Evolutionary conservation across 805 yeast genomes (phyloP), one percentile per base, ranked within the genome.

Genomic region (Candida odintsovae): DNA sequence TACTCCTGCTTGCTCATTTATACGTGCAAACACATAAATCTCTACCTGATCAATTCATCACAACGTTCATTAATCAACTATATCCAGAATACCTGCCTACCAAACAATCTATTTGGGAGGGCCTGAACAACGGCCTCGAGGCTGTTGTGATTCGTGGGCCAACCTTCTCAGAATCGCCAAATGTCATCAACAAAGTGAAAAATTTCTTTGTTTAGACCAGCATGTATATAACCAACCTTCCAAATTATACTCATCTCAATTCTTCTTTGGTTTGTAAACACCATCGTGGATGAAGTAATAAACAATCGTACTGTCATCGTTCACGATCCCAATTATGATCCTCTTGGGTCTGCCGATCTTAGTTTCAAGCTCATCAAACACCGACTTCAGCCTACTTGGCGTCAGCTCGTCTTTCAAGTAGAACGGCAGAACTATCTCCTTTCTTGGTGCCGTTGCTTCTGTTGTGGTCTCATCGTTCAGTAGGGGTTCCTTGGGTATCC

Each of bases 221-320:
- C 12, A 33, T 33, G 20, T 16, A 33, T 4, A 33, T 16, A 33
- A 13, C 31, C 8, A 13, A 12, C n/a, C n/a, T 13, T 13, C n/a
- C 31, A 28, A 28, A 13, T 13, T 13, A n/a, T 28, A 28, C n/a
- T 13, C n/a, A 28, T 28, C 28, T 59, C 54, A 79, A 51, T 77
- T 78, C 55, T 75, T 78, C 48, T 76, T 71, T 1, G 90, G 90
- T 59, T 78, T 78, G 29, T 72, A 78, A 10, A 83, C 63, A 4
- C 90, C 90, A 54, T 78, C 80, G 59, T 82, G 78, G 16, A 82
- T 70, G 59, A 77, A 76, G 61, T 85, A 84, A 54, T 80, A 85
- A n/a, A 83, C 83, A 18, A 82, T 71, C 0, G 90, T 81, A 2
- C 88, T 83, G 59, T 85, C 94, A 46, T 74, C 74, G 53, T 77